Evolutionary conservation across 2,329 filamentous ascomycete genomes (phyloP), one percentile per base, ranked within the genome.

Genomic region (Drechslerella dactyloides): DNA sequence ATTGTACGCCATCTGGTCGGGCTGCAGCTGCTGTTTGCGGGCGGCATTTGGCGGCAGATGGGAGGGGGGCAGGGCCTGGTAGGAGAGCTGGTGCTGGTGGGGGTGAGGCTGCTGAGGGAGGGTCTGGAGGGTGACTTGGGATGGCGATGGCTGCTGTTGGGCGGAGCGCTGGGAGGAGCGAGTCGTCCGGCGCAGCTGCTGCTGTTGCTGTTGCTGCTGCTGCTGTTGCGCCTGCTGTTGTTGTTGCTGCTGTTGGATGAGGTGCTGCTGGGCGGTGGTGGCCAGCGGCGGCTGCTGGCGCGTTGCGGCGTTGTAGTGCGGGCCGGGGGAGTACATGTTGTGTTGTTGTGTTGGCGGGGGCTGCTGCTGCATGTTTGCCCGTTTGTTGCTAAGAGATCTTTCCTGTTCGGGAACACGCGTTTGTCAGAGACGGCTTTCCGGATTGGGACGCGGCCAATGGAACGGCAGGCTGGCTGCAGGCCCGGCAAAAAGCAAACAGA

Each of bases 161-260:
- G 68, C 60, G 30, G 68, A 65, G 24, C 60, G 68, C 42, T 72
- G 68, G 27, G 68, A 70, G 8, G 66, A 72, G 19, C 68, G 68
- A 30, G 68, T 72, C 30, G 60, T 72, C 55, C 68, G 58, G 50
- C 58, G 48, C 24, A 53, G 50, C 19, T 70, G 65, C 27, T 70
- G 65, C 33, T 53, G 60, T 37, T 53, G 58, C 50, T 53, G 46
- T 37, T 62, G 60, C 58, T 53, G 58, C 35, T 53, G 46, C 19
- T 64, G 66, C 42, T 64, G 68, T 48, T 62, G 59, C 6, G 53
- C 57, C 50, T 62, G 65, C 33, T 69, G 65, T 33, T 58, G 55
- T 48, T 58, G 55, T 27, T 50, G 54, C 23, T 57, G 46, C 24
- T 53, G 57, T 44, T 42, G 54, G 10, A 35, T 44, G 2, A 50